These are phyloP conservation scores for Penstemon barbatus DNA, from an alignment of 257 asterid genomes.

Conservation along the genomic window DNA sequence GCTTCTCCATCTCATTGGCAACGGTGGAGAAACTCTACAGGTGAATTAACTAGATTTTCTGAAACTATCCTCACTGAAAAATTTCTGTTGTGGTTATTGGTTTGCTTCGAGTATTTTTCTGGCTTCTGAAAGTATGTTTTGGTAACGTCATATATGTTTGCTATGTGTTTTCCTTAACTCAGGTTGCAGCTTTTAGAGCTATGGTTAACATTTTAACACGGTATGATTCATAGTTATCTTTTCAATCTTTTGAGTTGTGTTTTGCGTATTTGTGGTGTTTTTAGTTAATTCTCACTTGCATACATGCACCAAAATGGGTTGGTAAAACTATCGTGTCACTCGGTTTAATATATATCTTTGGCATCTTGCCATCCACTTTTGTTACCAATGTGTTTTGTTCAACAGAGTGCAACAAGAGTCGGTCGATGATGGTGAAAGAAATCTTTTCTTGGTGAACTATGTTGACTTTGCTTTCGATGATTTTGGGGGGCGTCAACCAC, in stretches of 20 bases:
- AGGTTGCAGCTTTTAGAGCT: conserved; percentile 99
- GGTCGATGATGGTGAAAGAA: conserved; percentile 96
- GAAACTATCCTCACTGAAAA: conserved; percentile 24
- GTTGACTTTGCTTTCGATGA: conserved; percentile 96
- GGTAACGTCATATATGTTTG: conserved; percentile 22
- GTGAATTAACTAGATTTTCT: conserved; percentile 36
- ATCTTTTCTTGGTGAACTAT: conserved; percentile 84
- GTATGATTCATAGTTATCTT: conserved; percentile 41
- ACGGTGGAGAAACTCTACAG: conserved; percentile 99
- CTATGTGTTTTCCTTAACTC: conserved; percentile 36
- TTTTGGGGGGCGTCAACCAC: conserved; percentile 99
- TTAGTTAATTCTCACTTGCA: conserved; percentile 14
- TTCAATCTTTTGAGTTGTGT: conserved; percentile 16
- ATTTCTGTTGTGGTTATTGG: conserved; percentile 14
- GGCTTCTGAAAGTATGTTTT: conserved; percentile 21
- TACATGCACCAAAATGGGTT: conserved; percentile 19
- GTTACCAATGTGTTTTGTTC: conserved; percentile 30
- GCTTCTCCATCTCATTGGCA: conserved; percentile 99
- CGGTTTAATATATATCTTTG: conserved; percentile 20
- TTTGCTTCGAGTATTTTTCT: conserved; percentile 7
- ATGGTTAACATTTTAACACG: conserved; percentile 98
- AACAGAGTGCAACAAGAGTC: conserved; percentile 97
- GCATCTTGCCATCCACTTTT: conserved; percentile 23
- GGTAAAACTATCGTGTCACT: conserved; percentile 22
- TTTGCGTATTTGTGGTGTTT: neutral